Base-by-base conservation (phyloP, 306 rosid species). In the Cercis canadensis region DNA sequence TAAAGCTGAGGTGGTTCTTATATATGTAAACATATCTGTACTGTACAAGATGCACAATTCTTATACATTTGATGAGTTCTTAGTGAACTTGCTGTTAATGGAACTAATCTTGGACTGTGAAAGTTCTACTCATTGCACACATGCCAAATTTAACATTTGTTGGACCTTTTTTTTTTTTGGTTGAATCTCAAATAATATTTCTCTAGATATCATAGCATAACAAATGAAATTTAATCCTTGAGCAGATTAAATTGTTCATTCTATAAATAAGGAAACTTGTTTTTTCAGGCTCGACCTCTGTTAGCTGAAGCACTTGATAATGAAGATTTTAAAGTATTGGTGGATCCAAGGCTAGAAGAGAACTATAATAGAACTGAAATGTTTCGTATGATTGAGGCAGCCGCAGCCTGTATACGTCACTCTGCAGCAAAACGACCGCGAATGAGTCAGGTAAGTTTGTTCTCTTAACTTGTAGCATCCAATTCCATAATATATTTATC, bases 351-450 rank as follows among this genome's bases (percentile, higher is more conserved):
- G 73, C 87, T 95, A 13, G 99, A 67, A 50, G 82, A 75, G 59
- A 87, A 84, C 56, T 95, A 86, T 11, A 31, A 81, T 1, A 81
- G 69, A 73, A 74, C 16, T 4, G 97, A 91, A 80, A 87, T 95
- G 96, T 80, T 91, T 21, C 85, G 90, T 41, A 89, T 91, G 99
- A 83, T 95, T 0, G 97, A 95, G 73, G 99, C 96, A 16, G 96
- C 99, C 0, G 96, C 96, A 5, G 97, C 96, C 49, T 95, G 97
- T 11, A 90, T 95, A 45, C 96, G 99, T 21, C 96, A 95, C 73
- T 91, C 92, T 4, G 84, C 89, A 8, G 45, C 87, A 8, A 95
- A 88, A 76, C 81, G 99, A 70, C 99, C 99, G 1, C 73, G 84
- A 32, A 95, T 91, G 99, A 84, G 89, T 76, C 97, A 83, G 96